Percentiles rank a stretch among this genome's conserved stretches.
Conservation (phyloP, 768 basidiomycete genomes). For the Trichaptum fuscoviolaceum region DNA sequence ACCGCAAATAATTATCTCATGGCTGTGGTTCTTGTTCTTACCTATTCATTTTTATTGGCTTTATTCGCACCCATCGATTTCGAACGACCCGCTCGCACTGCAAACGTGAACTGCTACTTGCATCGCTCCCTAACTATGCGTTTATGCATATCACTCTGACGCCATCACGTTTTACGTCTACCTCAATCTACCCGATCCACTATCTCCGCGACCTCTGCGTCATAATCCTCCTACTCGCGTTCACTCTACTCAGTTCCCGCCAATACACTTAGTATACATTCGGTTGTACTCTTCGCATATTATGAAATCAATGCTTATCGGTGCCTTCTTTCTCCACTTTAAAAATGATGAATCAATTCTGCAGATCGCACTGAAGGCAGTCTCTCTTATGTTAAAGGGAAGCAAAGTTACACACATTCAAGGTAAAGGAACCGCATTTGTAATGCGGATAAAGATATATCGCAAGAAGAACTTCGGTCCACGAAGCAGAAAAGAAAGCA, state of each 20-base stretch:
- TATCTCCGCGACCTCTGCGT: neutral
- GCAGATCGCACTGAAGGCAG: neutral
- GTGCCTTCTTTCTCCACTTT: no score
- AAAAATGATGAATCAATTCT: neutral
- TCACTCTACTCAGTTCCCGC: neutral
- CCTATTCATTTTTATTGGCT: neutral
- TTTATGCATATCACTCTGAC: neutral
- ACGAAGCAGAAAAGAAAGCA: neutral
- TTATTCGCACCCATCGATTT: neutral
- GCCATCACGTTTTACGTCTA: neutral
- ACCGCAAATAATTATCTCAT: conserved; percentile 32
- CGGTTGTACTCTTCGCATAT: neutral
- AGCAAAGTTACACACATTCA: neutral
- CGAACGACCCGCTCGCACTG: neutral
- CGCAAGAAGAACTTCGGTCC: neutral
- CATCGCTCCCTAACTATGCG: neutral
- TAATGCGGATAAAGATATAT: neutral
- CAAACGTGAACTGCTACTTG: neutral
- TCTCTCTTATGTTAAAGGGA: neutral
- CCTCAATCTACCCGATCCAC: neutral
- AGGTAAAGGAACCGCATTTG: neutral
- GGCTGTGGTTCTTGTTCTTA: neutral
- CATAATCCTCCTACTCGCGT: neutral
- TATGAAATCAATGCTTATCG: neutral
- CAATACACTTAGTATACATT: neutral